These are phyloP conservation scores for Chloropicon primus DNA, from an alignment of 139 green algal species.

Conservation along the genomic window DNA sequence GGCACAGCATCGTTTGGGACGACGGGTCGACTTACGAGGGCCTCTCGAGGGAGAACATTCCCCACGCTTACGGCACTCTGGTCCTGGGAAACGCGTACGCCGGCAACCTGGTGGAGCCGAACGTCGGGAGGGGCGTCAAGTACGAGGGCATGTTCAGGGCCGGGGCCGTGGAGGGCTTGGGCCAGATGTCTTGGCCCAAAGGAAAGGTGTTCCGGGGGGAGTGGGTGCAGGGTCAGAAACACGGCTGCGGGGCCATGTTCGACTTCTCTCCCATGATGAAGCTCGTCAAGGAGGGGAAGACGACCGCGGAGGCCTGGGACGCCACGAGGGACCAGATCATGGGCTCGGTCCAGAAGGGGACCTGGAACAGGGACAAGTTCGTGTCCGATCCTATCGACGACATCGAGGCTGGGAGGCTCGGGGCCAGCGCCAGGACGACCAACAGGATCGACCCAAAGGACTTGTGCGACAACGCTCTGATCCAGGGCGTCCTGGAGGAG, in stretches of 20 bases:
- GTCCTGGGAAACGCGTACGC: slow-evolving; percentile 61
- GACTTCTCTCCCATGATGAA: slow-evolving; percentile 56
- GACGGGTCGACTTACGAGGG: slow-evolving; percentile 85
- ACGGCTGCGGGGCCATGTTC: slow-evolving; percentile 55
- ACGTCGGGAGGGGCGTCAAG: slow-evolving; percentile 29
- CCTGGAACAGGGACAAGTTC: slow-evolving; percentile 40
- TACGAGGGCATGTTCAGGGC: slow-evolving; percentile 79
- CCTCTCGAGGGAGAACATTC: slow-evolving; percentile 48
- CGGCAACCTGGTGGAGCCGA: slow-evolving; percentile 45
- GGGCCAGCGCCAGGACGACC: neutral
- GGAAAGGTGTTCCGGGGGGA: slow-evolving; percentile 64
- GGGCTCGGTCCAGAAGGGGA: slow-evolving; percentile 24
- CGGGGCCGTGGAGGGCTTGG: slow-evolving; percentile 72
- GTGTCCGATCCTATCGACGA: slow-evolving; percentile 31
- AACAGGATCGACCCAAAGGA: slow-evolving; percentile 3
- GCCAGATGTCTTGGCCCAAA: slow-evolving; percentile 42
- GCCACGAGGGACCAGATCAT: slow-evolving; percentile 29
- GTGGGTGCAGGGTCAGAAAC: slow-evolving; percentile 52
- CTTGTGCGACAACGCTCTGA: neutral
- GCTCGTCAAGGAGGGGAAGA: slow-evolving; percentile 19
- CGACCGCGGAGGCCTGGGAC: slow-evolving; percentile 31
- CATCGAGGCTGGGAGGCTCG: slow-evolving; percentile 23
- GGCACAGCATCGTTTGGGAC: slow-evolving; percentile 70
- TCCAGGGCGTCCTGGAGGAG: slow-evolving; percentile 64
- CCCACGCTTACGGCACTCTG: slow-evolving; percentile 70